Base-by-base conservation (phyloP, 768 basidiomycete species). In the Pisolithus orientalis region DNA sequence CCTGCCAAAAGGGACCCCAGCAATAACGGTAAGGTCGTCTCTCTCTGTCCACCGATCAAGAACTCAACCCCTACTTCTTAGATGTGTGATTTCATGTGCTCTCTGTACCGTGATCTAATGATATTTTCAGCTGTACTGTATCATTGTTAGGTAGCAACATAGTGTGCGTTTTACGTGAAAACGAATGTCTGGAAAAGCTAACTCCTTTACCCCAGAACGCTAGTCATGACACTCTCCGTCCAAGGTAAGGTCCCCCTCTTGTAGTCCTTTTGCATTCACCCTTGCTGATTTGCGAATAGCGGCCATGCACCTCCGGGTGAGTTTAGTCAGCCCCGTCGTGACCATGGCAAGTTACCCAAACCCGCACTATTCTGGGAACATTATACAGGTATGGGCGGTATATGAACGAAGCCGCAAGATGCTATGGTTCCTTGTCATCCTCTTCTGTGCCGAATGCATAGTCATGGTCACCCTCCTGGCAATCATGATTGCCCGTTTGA, bases 331-430 rank as follows among this genome's bases (percentile, higher is more conserved):
- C 14, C 14, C 40, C 11, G 9, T 24, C 17, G 8, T 28, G 14
- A 25, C 42, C 8, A 21, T 9, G n/a, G 21, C 21, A n/a, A 32
- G 7, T 17, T 17, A 29, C 42, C 46, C 9, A 28, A 34, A 32
- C 31, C 31, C 10, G 31, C 8, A 11, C 9, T 10, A 10, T 32
- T 32, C 31, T 32, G 9, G 31, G 31, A 32, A 32, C 8, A 2
- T 24, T 13, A 32, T 53, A n/a, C 16, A 57, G 55, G 53, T 50
- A 25, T 57, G 55, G 55, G 53, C 53, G 38, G 47, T 54, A 14
- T 54, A 54, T 44, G 44, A 40, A 7, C 39, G 55, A 47, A 57
- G 31, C 25, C 39, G 31, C 31, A 54, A 31, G 13, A 44, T 54
- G 9, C 31, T 50, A 13, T 47, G 6, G 10, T 47, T 44, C 37